Evolutionary conservation across 371 early-diverging fungal species (phyloP), one percentile per base, ranked within the genome.

Genomic region (Apophysomyces sp.): DNA sequence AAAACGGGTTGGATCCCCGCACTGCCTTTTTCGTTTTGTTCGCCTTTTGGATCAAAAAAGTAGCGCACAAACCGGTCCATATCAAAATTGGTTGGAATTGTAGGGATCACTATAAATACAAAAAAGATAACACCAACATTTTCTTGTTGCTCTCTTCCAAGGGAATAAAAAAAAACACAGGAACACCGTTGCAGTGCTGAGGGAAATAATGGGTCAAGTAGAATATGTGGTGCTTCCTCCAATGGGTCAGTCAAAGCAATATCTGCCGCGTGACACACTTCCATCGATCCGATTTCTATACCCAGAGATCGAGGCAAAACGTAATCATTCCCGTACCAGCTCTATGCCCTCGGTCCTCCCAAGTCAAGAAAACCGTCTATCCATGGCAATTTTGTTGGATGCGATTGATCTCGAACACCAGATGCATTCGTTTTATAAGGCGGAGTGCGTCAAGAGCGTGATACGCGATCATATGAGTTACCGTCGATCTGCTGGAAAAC

Each of bases 361-460:
- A 21, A 79, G 76, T 32, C 62, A 30, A 29, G 36, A 69, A 28
- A 16, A 62, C 9, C 72, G 72, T 30, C 57, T 74, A 13, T 75
- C 75, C 0, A 64, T 80, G 68, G 68, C 70, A 44, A 61, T 77
- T 8, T 51, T 80, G 7, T 29, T 80, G 8, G 73, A 80, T 56
- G 81, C 81, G 4, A 80, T 80, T 60, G 81, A 75, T 31, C 58
- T 80, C 9, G 81, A 80, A 31, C 81, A 76, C 56, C 63, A 70
- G 52, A 80, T 80, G 81, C 72, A 71, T 18, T 63, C 69, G 13
- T 62, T 65, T 28, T 80, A 77, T 37, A 68, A 65, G 59, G 56
- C 65, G 5, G 74, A 80, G 57, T 66, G 76, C 3, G 63, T 71
- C 24, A 80, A 80, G 37, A 67, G 65, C 30, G 41, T 51, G n/a